Conservation (phyloP, 176 grass and related monocot species). For the Cenchrus purpureus region DNA sequence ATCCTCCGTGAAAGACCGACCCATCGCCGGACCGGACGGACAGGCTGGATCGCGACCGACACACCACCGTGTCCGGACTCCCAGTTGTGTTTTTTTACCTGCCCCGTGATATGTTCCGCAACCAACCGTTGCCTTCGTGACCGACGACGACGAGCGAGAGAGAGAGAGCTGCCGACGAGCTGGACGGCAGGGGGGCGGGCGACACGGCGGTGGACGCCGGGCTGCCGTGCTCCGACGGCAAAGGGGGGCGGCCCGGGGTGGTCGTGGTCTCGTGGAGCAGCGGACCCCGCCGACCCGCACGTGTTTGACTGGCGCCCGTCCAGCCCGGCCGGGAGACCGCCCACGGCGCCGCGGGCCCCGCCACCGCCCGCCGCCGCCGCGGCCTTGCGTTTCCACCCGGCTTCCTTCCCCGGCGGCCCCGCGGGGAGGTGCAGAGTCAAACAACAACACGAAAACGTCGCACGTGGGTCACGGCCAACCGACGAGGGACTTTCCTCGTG, state of each 20-base stretch:
- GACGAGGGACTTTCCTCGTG: slow-evolving; percentile 1
- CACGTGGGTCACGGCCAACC: slow-evolving; percentile 25
- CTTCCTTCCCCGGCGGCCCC: slow-evolving; percentile 5
- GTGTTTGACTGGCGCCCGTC: slow-evolving; percentile 11
- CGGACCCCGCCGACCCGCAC: slow-evolving; percentile 37
- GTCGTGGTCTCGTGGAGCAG: not conserved
- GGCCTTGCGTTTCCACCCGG: slow-evolving; percentile 45
- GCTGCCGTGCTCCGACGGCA: not conserved
- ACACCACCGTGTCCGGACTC: too few species aligned
- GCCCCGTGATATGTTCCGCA: not conserved
- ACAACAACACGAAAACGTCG: not conserved
- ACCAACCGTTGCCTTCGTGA: too few species aligned
- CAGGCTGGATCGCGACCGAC: not conserved
- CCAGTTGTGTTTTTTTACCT: too few species aligned
- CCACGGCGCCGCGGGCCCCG: slow-evolving; percentile 14
- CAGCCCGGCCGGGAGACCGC: not conserved
- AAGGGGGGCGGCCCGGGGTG: not conserved
- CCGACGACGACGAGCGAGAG: too few species aligned
- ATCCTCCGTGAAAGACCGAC: not conserved
- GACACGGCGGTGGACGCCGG: not conserved
- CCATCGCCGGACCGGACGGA: not conserved
- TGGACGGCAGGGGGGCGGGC: not conserved
- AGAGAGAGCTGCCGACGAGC: too few species aligned
- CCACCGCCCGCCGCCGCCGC: slow-evolving; percentile 23
- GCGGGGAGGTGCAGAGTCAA: not conserved